phyloP scores from a whole-genome alignment of 108 stramenopile genomes.

The Fistulifera solaris region DNA sequence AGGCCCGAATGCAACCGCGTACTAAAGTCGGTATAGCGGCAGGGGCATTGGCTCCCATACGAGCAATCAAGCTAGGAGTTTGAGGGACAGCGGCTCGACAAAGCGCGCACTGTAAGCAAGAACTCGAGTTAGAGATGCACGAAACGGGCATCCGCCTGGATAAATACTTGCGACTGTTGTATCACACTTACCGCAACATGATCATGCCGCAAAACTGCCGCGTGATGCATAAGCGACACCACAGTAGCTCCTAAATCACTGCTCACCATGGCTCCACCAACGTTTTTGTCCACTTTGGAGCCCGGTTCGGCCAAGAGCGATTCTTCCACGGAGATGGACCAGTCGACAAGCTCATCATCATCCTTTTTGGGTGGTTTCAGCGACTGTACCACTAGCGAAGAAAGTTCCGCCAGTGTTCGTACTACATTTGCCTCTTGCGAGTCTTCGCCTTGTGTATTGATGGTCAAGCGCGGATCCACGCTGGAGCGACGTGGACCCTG shows the following conservation, averaged over 20 bases:
- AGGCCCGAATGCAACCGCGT: constrained; percentile 59
- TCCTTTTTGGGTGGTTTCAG: constrained; percentile 14
- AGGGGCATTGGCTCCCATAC: constrained; percentile 63
- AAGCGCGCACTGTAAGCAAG: constrained; percentile 32
- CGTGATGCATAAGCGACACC: constrained; percentile 48
- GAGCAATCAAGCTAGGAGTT: constrained; percentile 29
- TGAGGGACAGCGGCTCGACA: constrained; percentile 64
- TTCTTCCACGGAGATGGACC: constrained; percentile 22
- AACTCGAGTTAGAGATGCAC: too few species aligned
- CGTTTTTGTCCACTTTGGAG: neutral
- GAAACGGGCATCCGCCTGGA: too few species aligned
- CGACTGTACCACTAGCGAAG: constrained; percentile 24
- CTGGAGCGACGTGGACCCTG: neutral
- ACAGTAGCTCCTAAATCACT: constrained; percentile 40
- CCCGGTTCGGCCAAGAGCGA: constrained; percentile 19
- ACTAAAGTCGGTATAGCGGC: constrained; percentile 39
- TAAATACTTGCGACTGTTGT: too few species aligned
- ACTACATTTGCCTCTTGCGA: constrained; percentile 36
- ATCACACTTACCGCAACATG: constrained; percentile 56
- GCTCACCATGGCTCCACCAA: constrained; percentile 15
- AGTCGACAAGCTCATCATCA: neutral
- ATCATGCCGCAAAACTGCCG: constrained; percentile 44
- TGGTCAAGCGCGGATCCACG: neutral
- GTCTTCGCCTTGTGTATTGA: constrained; percentile 27
- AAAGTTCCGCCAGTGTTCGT: constrained; percentile 35